Evolutionary conservation across 306 rosid genomes (phyloP), one percentile per base, ranked within the genome.

Genomic region (Vigna unguiculata): DNA sequence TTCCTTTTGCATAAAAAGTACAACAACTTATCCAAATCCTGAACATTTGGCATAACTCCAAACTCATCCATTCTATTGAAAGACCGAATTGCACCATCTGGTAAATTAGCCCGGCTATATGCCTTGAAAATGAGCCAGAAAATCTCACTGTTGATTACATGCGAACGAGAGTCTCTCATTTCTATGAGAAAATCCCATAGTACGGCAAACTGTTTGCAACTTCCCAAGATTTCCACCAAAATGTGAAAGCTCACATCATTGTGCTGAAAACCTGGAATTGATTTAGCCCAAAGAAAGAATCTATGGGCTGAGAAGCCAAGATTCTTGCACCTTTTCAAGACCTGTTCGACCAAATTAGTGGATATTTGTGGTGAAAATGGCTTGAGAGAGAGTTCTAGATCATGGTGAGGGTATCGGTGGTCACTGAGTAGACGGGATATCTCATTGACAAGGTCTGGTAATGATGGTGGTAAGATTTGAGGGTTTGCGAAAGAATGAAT

Each of bases 261-360:
- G 30, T 88, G 98, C 51, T 84, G 84, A 61, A 94, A 94, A 54
- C 83, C 90, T 10, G 97, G 91, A 71, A 90, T 69, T 10, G 80
- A 84, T 79, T 84, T 85, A 75, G 98, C 91, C 98, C 97, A 94
- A 66, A 91, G 86, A 57, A 94, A 94, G 91, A 94, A 94, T 49
- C 98, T 85, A 82, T 94, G 97, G 32, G 97, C 90, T 8, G 97
- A 81, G 71, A 89, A 85, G 40, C 90, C 90, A 48, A 92, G 96
- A 74, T 90, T 87, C 19, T 83, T 90, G 80, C 98, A 92, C 73
- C 98, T 82, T 82, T 94, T 92, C 64, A 92, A 76, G 63, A 92
- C 97, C 75, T 92, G 97, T 57, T 92, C 96, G 69, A 90, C 96
- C 80, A 92, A 74, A 69, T 71, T 71, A 2, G 91, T 63, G 62